Conservation (phyloP, 805 yeast species). For the Tetrapisispora taiwanensis region DNA sequence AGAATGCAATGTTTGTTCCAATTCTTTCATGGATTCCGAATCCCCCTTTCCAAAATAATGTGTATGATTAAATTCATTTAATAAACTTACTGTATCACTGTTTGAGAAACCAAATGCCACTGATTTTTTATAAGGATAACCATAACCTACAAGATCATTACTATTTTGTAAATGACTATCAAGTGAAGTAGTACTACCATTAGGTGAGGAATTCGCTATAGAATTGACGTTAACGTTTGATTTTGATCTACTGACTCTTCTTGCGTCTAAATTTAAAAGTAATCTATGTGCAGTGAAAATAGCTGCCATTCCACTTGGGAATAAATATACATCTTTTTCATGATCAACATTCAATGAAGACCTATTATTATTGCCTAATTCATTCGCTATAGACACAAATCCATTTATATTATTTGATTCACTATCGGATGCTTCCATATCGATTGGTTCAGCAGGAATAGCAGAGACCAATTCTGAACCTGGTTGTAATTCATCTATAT, state of each 20-base stretch:
- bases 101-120: conserved; percentile 96
- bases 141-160: conserved; percentile 16
- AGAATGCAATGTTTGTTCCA: conserved; percentile 49
- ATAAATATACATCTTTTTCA: conserved; percentile 68
- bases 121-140: conserved; percentile 41
- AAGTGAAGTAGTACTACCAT: neutral
- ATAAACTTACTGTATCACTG: conserved; percentile 79
- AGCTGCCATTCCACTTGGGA: conserved; percentile 88
- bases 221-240: conserved; percentile 5
- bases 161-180: conserved; percentile 1
- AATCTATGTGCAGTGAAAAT: conserved; percentile 73
- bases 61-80: conserved; percentile 86
- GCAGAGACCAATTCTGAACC: conserved; percentile 8
- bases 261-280: conserved; percentile 30
- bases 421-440: conserved; percentile 4
- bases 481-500: conserved; percentile 1
- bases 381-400: neutral
- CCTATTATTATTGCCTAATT: neutral
- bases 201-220: conserved; percentile 4
- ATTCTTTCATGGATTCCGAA: conserved; percentile 45
- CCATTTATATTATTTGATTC: neutral
- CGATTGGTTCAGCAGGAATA: conserved; percentile 25
- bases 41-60: conserved; percentile 82
- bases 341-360: conserved; percentile 12
- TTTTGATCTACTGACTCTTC: conserved; percentile 25